Evolutionary conservation across 2,329 filamentous ascomycete species (phyloP).

Genomic region (Sporothrix dimorphospora): DNA sequence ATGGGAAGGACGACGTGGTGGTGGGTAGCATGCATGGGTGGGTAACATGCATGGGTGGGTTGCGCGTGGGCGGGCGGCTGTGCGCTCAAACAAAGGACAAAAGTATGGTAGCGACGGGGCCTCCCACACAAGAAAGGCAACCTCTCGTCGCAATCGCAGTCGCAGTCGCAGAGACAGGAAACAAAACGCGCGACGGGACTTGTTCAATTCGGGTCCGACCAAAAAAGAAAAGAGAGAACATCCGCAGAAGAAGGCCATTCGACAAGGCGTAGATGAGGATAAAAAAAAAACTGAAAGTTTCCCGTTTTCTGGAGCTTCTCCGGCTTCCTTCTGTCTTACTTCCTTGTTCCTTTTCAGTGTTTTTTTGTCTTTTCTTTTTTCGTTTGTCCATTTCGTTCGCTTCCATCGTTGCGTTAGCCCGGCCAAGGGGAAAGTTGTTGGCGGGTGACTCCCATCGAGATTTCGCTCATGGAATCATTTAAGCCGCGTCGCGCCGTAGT

Average conservation of each 20-base stretch:
- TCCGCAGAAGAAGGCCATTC: neutral
- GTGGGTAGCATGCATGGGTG: too few relatives aligned
- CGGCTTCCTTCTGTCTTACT: neutral
- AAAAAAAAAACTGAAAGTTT: neutral
- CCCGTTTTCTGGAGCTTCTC: neutral
- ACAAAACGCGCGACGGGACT: neutral
- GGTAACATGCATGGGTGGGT: neutral
- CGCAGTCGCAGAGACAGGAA: neutral
- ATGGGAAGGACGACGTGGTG: neutral
- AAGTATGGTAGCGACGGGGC: slow-evolving; percentile 12
- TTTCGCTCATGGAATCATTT: neutral
- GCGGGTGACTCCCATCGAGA: neutral
- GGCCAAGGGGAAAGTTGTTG: neutral
- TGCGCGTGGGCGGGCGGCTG: neutral
- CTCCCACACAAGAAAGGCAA: neutral
- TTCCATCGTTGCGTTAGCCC: neutral
- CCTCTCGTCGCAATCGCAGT: neutral
- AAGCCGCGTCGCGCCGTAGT: slow-evolving; percentile 12
- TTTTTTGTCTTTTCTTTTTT: neutral
- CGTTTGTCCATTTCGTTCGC: slow-evolving; percentile 14
- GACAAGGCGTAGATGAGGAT: neutral
- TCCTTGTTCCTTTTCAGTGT: neutral
- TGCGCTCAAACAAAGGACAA: neutral
- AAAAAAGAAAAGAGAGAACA: neutral
- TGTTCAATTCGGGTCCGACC: neutral